Conservation (phyloP, 2,329 filamentous ascomycete genomes). For the Aaosphaeria pasadenensis region DNA sequence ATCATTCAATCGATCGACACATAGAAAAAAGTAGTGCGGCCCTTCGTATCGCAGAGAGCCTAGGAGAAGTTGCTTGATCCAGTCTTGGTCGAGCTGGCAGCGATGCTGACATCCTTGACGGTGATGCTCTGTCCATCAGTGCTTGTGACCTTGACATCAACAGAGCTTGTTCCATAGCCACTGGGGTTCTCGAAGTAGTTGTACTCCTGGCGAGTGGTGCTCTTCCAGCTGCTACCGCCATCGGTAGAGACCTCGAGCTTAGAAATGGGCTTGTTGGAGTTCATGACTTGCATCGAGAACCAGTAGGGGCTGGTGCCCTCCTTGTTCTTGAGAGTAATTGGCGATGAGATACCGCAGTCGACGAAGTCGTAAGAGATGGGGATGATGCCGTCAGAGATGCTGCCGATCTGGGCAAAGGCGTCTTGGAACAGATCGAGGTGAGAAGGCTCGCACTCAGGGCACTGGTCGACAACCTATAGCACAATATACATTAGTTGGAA, state of each 20-base stretch:
- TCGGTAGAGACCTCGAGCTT: conserved; percentile 61
- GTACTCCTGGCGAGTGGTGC: conserved; percentile 50
- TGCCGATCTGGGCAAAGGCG: conserved; percentile 49
- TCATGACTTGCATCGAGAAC: conserved; percentile 65
- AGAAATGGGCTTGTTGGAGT: conserved; percentile 56
- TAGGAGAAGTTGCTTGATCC: conserved; percentile 32
- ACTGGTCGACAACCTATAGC: conserved; percentile 54
- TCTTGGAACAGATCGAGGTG: conserved; percentile 56
- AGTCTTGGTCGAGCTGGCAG: conserved; percentile 18
- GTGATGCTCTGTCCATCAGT: conserved; percentile 50
- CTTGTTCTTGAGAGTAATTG: conserved; percentile 54
- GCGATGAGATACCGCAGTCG: conserved; percentile 50
- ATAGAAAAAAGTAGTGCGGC: background rate
- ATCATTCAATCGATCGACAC: background rate
- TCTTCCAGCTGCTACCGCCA: conserved; percentile 57
- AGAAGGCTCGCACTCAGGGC: conserved; percentile 53
- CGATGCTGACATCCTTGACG: conserved; percentile 52
- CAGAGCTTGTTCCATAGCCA: conserved; percentile 55
- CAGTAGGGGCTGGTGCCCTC: conserved; percentile 50
- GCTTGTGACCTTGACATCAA: conserved; percentile 57
- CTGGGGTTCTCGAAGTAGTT: conserved; percentile 61
- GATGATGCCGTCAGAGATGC: conserved; percentile 47
- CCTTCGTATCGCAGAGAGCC: background rate
- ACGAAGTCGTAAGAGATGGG: conserved; percentile 50
- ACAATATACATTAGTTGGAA: too few relatives aligned